Percentiles rank a stretch among this genome's conserved stretches.
Conservation (phyloP, 2,329 filamentous ascomycete genomes). For the Penicillium digitatum region DNA sequence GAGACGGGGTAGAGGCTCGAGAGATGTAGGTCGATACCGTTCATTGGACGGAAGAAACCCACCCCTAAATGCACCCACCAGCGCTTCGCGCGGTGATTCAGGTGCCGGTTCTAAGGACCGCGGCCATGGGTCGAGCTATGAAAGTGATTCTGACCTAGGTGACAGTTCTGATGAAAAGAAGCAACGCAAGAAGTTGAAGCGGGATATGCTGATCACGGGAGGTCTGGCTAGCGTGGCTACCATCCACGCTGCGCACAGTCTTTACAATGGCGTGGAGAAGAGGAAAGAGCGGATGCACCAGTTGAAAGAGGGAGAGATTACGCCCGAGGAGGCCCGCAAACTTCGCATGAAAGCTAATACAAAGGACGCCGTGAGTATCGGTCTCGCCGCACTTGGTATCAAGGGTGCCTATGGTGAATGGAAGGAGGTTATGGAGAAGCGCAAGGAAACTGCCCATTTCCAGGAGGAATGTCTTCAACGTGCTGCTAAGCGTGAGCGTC, state of each 20-base stretch:
- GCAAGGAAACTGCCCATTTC: conserved; percentile 54
- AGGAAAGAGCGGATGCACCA: conserved; percentile 58
- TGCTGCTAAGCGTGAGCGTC: conserved; percentile 48
- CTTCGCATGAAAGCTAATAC: conserved; percentile 61
- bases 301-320: conserved; percentile 61
- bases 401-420: conserved; percentile 63
- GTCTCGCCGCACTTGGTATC: conserved; percentile 64
- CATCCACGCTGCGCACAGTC: conserved; percentile 63
- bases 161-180: conserved; percentile 61
- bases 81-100: conserved; percentile 19
- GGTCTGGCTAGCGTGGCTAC: conserved; percentile 65
- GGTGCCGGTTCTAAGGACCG: conserved; percentile 7
- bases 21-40: conserved; percentile 44
- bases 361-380: conserved; percentile 62
- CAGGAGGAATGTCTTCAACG: conserved; percentile 45
- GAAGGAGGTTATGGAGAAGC: conserved; percentile 63
- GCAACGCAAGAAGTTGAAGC: conserved; percentile 60
- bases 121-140: conserved; percentile 19
- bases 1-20: conserved; percentile 35
- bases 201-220: conserved; percentile 63
- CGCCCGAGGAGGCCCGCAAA: conserved; percentile 58
- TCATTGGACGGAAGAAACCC: conserved; percentile 23
- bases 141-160: conserved; percentile 51
- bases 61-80: conserved; percentile 24
- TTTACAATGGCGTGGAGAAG: conserved; percentile 62